Base-by-base conservation (phyloP, 2,329 filamentous ascomycete genomes). In the Penicillium crustosum region DNA sequence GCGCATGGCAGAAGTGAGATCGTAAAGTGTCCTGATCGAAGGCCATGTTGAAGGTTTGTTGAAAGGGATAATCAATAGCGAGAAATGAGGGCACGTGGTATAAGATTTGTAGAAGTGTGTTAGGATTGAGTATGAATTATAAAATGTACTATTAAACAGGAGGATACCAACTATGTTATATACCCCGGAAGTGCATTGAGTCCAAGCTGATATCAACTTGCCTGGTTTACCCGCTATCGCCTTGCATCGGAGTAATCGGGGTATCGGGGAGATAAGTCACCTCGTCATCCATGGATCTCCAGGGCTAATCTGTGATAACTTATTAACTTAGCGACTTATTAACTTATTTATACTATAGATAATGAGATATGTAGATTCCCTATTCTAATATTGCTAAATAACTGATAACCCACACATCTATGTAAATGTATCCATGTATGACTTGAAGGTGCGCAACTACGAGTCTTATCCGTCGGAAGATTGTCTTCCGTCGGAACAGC, bases 141-240 rank as follows among this genome's bases (percentile, higher is more conserved):
- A 7, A 29, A 45, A 13, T 31, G 6, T 29, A 13, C 8, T 45
- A 45, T 45, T 13, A 8, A 29, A 44, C 7, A 13, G 17, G 42
- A 19, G 17, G 9, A 45, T 12, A 41, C 6, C 17, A 2, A 10
- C 5, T 6, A 19, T 13, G 6, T 45, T 45, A 45, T 45, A 53
- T 44, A 53, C 21, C 49, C 42, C 19, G 35, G 19, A 39, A 10
- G 23, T 44, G 43, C n/a, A 45, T 45, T 44, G 42, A 44, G 9
- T 44, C 25, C 13, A 17, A 19, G 25, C 25, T 53, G 33, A 52
- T 55, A 49, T 42, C 43, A 12, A 41, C 17, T 59, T 48, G 19
- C 61, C 61, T 52, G 38, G 45, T 42, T 55, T 63, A 62, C 56
- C 60, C 57, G 60, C 47, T 55, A 60, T 60, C 60, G 13, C 13